phyloP scores from a whole-genome alignment of 805 yeast genomes.

The Nakazawaea holstii region DNA sequence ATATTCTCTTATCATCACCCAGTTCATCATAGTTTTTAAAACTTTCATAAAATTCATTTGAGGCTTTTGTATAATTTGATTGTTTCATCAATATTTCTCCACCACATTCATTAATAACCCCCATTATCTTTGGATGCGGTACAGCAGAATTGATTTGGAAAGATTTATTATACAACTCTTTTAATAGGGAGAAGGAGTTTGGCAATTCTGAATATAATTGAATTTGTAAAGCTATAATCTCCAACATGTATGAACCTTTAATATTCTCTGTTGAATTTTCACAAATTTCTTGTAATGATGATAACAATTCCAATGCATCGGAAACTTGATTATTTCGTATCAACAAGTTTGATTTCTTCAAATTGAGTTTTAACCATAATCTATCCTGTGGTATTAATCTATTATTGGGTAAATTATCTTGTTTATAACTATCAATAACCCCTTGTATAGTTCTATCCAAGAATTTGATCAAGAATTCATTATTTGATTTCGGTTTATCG shows the following conservation, averaged over 20 bases:
- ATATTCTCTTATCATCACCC: slow-evolving; percentile 55
- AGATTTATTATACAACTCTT: slow-evolving; percentile 44
- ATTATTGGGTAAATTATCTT: neutral
- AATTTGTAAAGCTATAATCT: slow-evolving; percentile 63
- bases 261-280: slow-evolving; percentile 37
- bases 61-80: slow-evolving; percentile 51
- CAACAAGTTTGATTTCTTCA: slow-evolving; percentile 36
- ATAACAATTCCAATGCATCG: slow-evolving; percentile 30
- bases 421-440: neutral
- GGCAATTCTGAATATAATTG: slow-evolving; percentile 37
- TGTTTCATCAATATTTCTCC: slow-evolving; percentile 62
- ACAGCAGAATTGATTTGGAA: slow-evolving; percentile 51
- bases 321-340: slow-evolving; percentile 23
- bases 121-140: slow-evolving; percentile 71
- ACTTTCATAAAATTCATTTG: slow-evolving; percentile 41
- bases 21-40: slow-evolving; percentile 46
- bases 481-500: slow-evolving; percentile 15
- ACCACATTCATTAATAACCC: slow-evolving; percentile 72
- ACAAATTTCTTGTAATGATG: slow-evolving; percentile 31
- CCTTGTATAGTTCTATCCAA: slow-evolving; percentile 17
- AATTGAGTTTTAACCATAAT: slow-evolving; percentile 41
- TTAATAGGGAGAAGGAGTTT: slow-evolving; percentile 26
- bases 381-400: slow-evolving; percentile 26
- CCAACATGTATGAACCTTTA: slow-evolving; percentile 45
- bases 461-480: slow-evolving; percentile 14